Evolutionary conservation across 2,329 filamentous ascomycete species (phyloP), one percentile per base, ranked within the genome.

Genomic region (Domatiomyces catenatus): DNA sequence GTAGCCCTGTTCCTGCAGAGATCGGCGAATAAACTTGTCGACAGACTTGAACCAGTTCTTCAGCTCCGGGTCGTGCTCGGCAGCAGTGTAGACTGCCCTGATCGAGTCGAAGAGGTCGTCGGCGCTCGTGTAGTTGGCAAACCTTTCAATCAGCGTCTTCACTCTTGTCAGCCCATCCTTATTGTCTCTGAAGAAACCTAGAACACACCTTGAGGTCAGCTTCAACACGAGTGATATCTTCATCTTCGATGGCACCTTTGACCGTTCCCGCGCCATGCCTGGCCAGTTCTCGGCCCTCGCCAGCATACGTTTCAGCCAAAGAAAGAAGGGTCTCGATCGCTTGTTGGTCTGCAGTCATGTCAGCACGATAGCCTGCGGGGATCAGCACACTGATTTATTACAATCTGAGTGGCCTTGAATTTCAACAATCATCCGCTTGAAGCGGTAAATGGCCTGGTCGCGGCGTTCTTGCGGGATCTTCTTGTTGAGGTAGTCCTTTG

Each of bases 341-440:
- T 66, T 84, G 77, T 59, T 89, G 81, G 68, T 96, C 77, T 81
- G 57, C 17, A 6, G 15, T 2, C 46, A 53, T 43, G 51, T 54
- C 52, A 52, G 50, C 46, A n/a, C 36, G 20, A 48, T 20, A 45
- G 22, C 32, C 58, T 69, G 55, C 69, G 64, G 26, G 24, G 32
- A 19, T 20, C 12, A 22, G 20, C 12, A 46, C 3, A 8, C 24
- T 50, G 32, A 46, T 17, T 12, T 69, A 75, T 66, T 68, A 80
- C 77, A 98, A 62, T 98, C 90, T 52, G 86, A 79, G 63, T 96
- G 92, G 51, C 90, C 86, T 70, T 98, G 92, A 61, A 94, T 88
- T 69, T 98, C 92, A 45, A 95, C 81, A 42, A 98, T 72, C 84
- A 96, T 94, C 79, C 96, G 96, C 80, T 90, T 98, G 58, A 98